phyloP scores from a whole-genome alignment of 2,329 filamentous ascomycete genomes.

The Ophiocordyceps australis region DNA sequence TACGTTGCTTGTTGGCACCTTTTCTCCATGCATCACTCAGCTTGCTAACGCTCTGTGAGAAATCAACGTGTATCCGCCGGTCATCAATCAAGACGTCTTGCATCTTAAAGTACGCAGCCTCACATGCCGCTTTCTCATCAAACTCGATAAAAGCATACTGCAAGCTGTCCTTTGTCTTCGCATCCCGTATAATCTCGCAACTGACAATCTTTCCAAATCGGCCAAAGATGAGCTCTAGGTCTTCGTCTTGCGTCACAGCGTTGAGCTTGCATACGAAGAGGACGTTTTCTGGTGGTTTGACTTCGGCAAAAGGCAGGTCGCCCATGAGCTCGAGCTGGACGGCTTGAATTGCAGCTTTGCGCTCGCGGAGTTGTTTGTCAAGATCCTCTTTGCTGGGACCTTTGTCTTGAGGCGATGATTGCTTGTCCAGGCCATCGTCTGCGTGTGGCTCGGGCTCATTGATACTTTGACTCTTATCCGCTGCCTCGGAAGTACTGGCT shows the following conservation, averaged over 20 bases:
- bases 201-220: constrained; percentile 90
- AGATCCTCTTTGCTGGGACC: constrained; percentile 56
- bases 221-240: constrained; percentile 89
- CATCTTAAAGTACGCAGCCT: constrained; percentile 97
- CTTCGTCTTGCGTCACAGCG: constrained; percentile 85
- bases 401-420: no score
- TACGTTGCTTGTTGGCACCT: constrained; percentile 66
- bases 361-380: constrained; percentile 66
- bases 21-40: constrained; percentile 80
- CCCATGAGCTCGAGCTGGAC: constrained; percentile 96
- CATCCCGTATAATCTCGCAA: constrained; percentile 90
- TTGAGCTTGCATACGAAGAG: constrained; percentile 98
- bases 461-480: no score
- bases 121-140: constrained; percentile 79
- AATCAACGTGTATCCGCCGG: constrained; percentile 93
- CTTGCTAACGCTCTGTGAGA: constrained; percentile 84
- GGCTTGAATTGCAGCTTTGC: constrained; percentile 84
- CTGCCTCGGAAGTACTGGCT: no score
- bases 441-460: constrained; percentile 72
- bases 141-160: constrained; percentile 99
- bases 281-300: constrained; percentile 92
- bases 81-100: constrained; percentile 94
- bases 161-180: constrained; percentile 81
- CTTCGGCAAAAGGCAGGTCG: constrained; percentile 90
- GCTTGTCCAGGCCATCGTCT: constrained; percentile 51